Evolutionary conservation across 176 grass and related monocot genomes (phyloP).

Genomic region (Oryza coarctata): DNA sequence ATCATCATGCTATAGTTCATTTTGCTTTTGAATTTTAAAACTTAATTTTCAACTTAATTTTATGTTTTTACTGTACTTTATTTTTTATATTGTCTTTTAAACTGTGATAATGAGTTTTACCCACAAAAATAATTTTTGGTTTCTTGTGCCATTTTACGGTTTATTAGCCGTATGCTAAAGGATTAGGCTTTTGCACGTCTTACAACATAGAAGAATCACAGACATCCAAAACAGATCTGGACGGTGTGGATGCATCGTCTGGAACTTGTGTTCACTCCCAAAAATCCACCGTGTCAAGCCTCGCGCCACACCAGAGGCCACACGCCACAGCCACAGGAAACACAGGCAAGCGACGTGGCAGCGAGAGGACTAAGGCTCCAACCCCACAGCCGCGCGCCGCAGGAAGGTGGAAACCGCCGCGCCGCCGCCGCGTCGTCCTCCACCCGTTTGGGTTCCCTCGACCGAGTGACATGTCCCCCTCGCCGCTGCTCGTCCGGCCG

Average conservation of each 20-base stretch:
- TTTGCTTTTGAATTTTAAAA: too few species aligned
- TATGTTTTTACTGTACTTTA: too few species aligned
- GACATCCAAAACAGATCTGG: background rate
- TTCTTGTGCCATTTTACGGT: too few species aligned
- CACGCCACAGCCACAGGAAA: conserved; percentile 8
- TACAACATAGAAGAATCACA: background rate
- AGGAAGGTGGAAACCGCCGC: background rate
- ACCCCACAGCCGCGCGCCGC: background rate
- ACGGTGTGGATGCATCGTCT: background rate
- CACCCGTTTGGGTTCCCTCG: background rate
- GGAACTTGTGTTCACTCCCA: background rate
- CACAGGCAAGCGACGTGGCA: conserved; percentile 6
- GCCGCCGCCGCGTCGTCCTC: background rate
- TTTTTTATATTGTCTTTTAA: too few species aligned
- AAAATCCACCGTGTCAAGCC: background rate
- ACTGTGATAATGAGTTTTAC: too few species aligned
- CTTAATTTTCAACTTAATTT: too few species aligned
- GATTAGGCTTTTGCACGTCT: too few species aligned
- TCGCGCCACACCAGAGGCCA: background rate
- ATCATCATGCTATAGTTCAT: too few species aligned
- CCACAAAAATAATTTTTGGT: too few species aligned
- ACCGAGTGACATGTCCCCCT: conserved; percentile 34
- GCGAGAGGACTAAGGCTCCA: background rate
- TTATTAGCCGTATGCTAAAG: too few species aligned
- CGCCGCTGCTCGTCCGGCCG: conserved; percentile 43